A percentile compares a stretch with the other conserved stretches of the same genome.
phyloP scores from a whole-genome alignment of 768 basidiomycete species.

The Podaxis sp. region DNA sequence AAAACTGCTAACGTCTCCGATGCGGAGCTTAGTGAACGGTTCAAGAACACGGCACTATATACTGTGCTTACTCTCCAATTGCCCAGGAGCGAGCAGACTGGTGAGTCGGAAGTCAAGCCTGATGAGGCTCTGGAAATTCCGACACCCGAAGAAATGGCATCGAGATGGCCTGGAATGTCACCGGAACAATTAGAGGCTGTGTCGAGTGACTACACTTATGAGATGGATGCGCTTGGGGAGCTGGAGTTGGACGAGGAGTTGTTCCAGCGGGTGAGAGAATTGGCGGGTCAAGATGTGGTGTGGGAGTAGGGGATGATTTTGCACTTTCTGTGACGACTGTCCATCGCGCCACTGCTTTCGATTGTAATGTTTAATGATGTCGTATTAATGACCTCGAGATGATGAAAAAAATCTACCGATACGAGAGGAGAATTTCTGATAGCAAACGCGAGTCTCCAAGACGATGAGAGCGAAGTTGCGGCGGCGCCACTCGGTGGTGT shows the following conservation, averaged over 20 bases:
- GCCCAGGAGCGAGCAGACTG: constrained; percentile 26
- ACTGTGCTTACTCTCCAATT: constrained; percentile 55
- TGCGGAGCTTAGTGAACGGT: constrained; percentile 68
- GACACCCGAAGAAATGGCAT: constrained; percentile 55
- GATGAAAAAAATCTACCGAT: constrained; percentile 28
- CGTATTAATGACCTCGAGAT: constrained; percentile 18
- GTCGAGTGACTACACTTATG: constrained; percentile 57
- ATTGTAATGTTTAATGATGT: not conserved
- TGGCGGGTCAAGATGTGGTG: constrained; percentile 52
- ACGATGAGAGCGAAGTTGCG: constrained; percentile 57
- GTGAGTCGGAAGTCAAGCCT: constrained; percentile 53
- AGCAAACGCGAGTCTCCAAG: constrained; percentile 58
- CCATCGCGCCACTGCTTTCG: not conserved
- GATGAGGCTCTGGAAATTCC: constrained; percentile 61
- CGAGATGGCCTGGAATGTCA: constrained; percentile 75
- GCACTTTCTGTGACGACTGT: not conserved
- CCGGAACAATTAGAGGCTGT: constrained; percentile 62
- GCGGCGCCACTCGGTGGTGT: constrained; percentile 66
- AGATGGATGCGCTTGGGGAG: constrained; percentile 58
- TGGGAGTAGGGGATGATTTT: constrained; percentile 27
- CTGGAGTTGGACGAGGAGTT: constrained; percentile 56
- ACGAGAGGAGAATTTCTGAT: constrained; percentile 39
- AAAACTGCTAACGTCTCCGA: constrained; percentile 78
- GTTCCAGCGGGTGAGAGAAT: constrained; percentile 61
- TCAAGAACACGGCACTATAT: constrained; percentile 75